Evolutionary conservation across 768 basidiomycete genomes (phyloP), one percentile per base, ranked within the genome.

Genomic region (Russula olivacea): DNA sequence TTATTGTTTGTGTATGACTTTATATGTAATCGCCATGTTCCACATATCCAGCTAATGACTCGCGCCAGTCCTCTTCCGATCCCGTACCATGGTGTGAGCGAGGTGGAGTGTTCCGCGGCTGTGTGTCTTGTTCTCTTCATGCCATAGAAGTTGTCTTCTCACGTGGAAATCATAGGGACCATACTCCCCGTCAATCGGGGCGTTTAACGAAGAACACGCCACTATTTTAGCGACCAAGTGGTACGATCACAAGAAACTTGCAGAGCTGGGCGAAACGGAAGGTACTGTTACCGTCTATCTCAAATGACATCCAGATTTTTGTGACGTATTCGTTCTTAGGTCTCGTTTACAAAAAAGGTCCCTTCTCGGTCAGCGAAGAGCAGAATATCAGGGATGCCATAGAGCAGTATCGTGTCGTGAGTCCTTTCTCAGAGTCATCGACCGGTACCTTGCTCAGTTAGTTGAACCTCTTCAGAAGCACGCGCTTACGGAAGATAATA

Each of bases 331-430:
- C 8, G 3, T 45, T 36, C 36, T 19, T 15, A 61, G 59, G 59
- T 36, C 59, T 61, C 45, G 50, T 62, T 28, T 58, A 53, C 51
- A 61, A 61, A 19, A 58, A 52, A 30, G 61, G 28, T 34, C 25
- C 34, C 15, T 62, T 63, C 8, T 63, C 56, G 0, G 3, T 11
- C 36, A 63, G 23, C 19, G 49, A 57, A 36, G 55, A 62, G 7
- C 61, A 61, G 11, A 51, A 30, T n/a, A 56, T 61, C 19, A 50
- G 34, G 25, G 54, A 28, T 21, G 40, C 55, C 14, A 56, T 56
- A 30, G 55, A 62, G 41, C 19, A 41, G 23, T 61, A 61, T 28
- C 59, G 59, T n/a, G n/a, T 61, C 19, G 55, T 36, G 30, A 15
- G 61, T 62, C n/a, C 43, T 12, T 54, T 40, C 51, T 12, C 36